phyloP scores from a whole-genome alignment of 2,329 filamentous ascomycete genomes.

The Diaporthe sp. region DNA sequence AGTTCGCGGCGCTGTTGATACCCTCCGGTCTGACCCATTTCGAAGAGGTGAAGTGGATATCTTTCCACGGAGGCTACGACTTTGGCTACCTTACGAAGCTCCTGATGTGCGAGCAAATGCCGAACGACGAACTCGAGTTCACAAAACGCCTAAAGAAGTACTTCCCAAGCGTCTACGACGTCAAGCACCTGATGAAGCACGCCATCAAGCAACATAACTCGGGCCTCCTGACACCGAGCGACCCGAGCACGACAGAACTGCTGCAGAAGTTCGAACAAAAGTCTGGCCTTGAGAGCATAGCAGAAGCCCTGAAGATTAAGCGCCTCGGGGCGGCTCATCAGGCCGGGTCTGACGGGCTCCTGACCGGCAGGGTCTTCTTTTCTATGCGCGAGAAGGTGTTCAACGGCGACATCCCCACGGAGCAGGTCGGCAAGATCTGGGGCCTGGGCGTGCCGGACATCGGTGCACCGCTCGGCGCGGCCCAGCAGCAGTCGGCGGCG shows the following conservation, averaged over 20 bases:
- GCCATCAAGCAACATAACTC: conserved; percentile 78
- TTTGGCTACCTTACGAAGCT: conserved; percentile 98
- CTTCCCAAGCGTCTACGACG: conserved; percentile 94
- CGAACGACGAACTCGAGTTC: conserved; percentile 91
- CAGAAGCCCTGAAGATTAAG: conserved; percentile 92
- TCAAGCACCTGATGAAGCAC: conserved; percentile 97
- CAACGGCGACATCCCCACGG: conserved; percentile 81
- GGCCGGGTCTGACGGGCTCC: conserved; percentile 91
- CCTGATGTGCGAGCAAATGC: conserved; percentile 84
- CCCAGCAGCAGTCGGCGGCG: conserved; percentile 41
- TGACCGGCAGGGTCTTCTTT: conserved; percentile 96
- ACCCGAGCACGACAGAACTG: conserved; percentile 77
- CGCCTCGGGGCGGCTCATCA: conserved; percentile 90
- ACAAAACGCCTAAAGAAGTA: conserved; percentile 90
- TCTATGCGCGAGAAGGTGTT: conserved; percentile 91
- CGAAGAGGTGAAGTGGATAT: conserved; percentile 94
- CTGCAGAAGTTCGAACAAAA: conserved; percentile 90
- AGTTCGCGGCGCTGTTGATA: conserved; percentile 91
- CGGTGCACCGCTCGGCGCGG: conserved; percentile 44
- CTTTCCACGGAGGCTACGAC: conserved; percentile 97
- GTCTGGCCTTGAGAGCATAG: conserved; percentile 92
- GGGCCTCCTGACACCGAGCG: conserved; percentile 72
- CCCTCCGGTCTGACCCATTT: conserved; percentile 91
- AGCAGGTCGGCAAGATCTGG: conserved; percentile 93
- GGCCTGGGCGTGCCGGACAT: conserved; percentile 83